These are phyloP conservation scores for Pseudocercospora ulei DNA, from an alignment of 2,329 filamentous ascomycete genomes.

Conservation along the genomic window DNA sequence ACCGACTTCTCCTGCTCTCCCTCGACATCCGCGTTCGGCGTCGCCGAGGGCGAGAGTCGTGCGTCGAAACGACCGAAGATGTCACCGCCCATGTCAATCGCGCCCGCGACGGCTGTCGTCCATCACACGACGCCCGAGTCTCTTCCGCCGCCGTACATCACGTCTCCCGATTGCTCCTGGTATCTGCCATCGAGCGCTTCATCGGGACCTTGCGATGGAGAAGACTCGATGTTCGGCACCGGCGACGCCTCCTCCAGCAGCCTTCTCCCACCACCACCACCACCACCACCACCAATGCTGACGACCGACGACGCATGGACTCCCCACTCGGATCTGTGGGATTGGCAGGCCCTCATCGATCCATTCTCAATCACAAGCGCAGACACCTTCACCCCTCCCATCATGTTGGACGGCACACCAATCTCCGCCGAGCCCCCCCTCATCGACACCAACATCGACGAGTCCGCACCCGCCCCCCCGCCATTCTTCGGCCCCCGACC, in stretches of 20 bases:
- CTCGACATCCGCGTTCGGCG: neutral
- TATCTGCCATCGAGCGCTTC: neutral
- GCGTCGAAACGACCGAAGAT: neutral
- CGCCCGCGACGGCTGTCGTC: neutral
- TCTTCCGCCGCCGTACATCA: neutral
- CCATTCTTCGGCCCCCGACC: too few relatives aligned
- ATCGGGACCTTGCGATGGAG: neutral
- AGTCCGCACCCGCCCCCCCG: too few relatives aligned
- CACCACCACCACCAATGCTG: conserved; percentile 2
- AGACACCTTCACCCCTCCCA: neutral
- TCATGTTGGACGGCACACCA: neutral
- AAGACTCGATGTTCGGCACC: neutral
- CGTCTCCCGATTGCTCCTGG: conserved; percentile 1
- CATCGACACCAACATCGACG: neutral
- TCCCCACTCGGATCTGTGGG: conserved; percentile 1
- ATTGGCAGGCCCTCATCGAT: conserved; percentile 4
- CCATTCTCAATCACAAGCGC: neutral
- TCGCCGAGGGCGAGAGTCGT: neutral
- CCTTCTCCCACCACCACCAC: too few relatives aligned
- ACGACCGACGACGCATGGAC: conserved; percentile 3
- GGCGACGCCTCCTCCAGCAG: neutral
- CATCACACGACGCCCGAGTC: neutral
- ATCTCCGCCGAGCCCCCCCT: neutral
- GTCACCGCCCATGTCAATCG: neutral
- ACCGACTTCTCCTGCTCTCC: neutral